Percentiles rank a stretch among this genome's conserved stretches.
phyloP scores from a whole-genome alignment of 1,284 basidiomycete species.

The Filobasidium uniguttulatum region DNA sequence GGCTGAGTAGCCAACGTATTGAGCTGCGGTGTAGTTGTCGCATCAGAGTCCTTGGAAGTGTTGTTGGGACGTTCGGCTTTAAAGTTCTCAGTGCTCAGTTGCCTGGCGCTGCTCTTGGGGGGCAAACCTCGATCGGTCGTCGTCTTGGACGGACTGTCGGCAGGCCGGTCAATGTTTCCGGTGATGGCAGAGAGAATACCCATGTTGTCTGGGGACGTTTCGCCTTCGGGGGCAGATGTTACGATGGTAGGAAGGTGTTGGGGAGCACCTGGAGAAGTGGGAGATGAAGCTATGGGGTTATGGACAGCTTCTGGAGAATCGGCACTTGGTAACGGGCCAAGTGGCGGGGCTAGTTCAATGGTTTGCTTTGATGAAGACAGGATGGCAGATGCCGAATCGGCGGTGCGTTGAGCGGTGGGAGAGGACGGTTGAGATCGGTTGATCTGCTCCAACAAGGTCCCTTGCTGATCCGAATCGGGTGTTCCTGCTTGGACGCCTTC shows the following conservation, averaged over 20 bases:
- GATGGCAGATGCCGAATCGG: neutral
- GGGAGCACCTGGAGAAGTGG: neutral
- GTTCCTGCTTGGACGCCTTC: neutral
- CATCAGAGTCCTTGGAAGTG: slow-evolving; percentile 5
- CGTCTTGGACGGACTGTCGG: slow-evolving; percentile 1
- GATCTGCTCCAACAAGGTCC: neutral
- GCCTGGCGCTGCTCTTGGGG: neutral
- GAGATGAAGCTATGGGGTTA: neutral
- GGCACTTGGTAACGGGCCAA: neutral
- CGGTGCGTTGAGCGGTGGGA: neutral
- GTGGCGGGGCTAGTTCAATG: slow-evolving; percentile 2
- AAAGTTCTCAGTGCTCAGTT: too few species aligned
- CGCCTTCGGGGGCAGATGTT: neutral
- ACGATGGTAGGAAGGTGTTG: neutral
- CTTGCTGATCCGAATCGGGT: neutral
- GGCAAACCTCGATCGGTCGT: too few species aligned
- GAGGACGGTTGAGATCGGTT: neutral
- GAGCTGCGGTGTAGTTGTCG: too few species aligned
- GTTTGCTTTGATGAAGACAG: neutral
- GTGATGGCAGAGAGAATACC: slow-evolving; percentile 10
- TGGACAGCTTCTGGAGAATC: neutral
- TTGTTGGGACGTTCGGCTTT: neutral
- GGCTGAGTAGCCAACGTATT: too few species aligned
- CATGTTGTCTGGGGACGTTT: slow-evolving; percentile 1
- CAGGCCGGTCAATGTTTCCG: slow-evolving; percentile 6